phyloP scores from a whole-genome alignment of 2,329 filamentous ascomycete species.

The Trichoderma sp. region DNA sequence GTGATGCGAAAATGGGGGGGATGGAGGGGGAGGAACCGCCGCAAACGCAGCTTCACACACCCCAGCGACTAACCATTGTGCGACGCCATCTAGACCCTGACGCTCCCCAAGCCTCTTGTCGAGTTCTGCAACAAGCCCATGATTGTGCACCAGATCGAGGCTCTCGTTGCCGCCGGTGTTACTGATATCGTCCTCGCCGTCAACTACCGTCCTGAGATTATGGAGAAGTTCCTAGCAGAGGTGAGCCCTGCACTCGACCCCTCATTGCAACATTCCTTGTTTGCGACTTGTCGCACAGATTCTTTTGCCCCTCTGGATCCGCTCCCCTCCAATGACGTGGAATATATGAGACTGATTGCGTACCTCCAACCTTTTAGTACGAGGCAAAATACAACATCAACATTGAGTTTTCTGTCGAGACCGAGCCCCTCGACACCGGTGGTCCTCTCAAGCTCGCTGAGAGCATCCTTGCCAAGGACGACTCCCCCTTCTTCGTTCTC shows the following conservation, averaged over 20 bases:
- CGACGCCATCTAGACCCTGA: slow-evolving; percentile 72
- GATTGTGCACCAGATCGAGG: slow-evolving; percentile 98
- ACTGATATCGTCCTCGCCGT: slow-evolving; percentile 97
- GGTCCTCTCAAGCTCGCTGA: slow-evolving; percentile 95
- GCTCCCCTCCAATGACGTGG: slow-evolving; percentile 17
- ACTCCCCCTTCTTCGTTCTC: slow-evolving; percentile 94
- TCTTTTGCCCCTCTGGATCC: background rate
- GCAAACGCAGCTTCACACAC: background rate
- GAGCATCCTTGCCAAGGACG: slow-evolving; percentile 88
- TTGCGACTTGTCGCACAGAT: slow-evolving; percentile 19
- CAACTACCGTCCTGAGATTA: slow-evolving; percentile 98
- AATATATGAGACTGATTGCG: slow-evolving; percentile 18
- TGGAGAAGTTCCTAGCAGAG: slow-evolving; percentile 92
- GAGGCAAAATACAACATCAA: slow-evolving; percentile 90
- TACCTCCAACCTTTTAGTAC: slow-evolving; percentile 59
- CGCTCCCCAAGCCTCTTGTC: slow-evolving; percentile 94
- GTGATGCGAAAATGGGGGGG: slow-evolving; percentile 9
- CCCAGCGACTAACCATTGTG: slow-evolving; percentile 34
- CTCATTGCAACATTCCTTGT: background rate
- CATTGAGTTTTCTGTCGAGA: slow-evolving; percentile 96
- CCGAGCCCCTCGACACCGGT: slow-evolving; percentile 91
- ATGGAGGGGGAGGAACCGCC: slow-evolving; percentile 16
- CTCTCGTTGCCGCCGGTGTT: slow-evolving; percentile 88
- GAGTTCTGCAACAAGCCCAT: slow-evolving; percentile 99
- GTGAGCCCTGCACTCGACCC: slow-evolving; percentile 49